These are phyloP conservation scores for Tolypocladium amazonense DNA, from an alignment of 2,329 filamentous ascomycete genomes.

Conservation along the genomic window DNA sequence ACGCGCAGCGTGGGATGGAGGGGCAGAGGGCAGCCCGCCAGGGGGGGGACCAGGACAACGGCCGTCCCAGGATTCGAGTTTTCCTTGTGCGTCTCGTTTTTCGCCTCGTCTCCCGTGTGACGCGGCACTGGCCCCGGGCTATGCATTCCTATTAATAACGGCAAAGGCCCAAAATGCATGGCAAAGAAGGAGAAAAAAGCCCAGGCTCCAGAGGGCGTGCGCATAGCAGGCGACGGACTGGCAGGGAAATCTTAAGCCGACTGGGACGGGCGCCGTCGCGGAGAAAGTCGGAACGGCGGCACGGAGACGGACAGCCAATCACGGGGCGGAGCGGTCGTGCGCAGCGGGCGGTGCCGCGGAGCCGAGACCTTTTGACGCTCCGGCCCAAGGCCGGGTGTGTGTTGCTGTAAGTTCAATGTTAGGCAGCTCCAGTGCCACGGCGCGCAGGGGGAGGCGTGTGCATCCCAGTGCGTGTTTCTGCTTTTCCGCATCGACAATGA, in stretches of 20 bases:
- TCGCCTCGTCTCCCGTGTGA: neutral
- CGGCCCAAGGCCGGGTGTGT: neutral
- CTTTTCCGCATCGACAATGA: neutral
- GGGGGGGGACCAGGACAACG: neutral
- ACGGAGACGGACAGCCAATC: slow-evolving; percentile 5
- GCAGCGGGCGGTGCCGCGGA: slow-evolving; percentile 6
- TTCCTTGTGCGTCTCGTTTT: neutral
- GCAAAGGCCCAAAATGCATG: neutral
- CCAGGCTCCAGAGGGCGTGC: neutral
- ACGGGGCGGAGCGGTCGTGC: neutral
- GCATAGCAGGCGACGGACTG: neutral
- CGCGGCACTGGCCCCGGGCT: neutral
- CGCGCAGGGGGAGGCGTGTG: neutral
- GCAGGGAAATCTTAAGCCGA: neutral
- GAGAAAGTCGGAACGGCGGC: slow-evolving; percentile 8
- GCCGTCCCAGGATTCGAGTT: neutral
- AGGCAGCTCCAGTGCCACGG: neutral
- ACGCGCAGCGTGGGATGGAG: neutral
- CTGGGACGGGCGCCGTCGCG: neutral
- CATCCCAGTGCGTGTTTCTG: neutral
- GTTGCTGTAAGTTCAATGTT: too few species aligned
- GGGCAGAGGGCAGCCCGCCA: neutral
- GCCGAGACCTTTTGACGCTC: slow-evolving; percentile 7
- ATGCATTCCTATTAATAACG: neutral
- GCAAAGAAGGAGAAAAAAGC: neutral